Conservation (phyloP, 306 rosid genomes). For the Argentina anserina region DNA sequence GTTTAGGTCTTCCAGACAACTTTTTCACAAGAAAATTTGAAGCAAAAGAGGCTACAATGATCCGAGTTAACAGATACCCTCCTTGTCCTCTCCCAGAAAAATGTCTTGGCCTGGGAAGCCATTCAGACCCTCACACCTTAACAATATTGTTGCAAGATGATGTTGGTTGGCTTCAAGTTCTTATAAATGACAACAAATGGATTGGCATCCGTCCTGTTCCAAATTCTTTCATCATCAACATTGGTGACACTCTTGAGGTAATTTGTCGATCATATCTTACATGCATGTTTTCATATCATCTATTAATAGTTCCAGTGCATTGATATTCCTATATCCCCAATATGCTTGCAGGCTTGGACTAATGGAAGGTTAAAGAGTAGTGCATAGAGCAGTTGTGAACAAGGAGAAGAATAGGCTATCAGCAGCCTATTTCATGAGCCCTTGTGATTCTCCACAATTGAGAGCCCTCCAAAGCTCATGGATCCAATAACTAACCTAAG, state of each 20-base stretch:
- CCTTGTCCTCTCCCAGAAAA: constrained; percentile 21
- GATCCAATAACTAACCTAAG: constrained; percentile 3
- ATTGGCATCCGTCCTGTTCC: constrained; percentile 14
- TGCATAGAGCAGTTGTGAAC: constrained; percentile 20
- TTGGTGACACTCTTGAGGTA: constrained; percentile 13
- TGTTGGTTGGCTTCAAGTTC: constrained; percentile 13
- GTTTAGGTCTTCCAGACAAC: constrained; percentile 4
- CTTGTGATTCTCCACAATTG: not conserved
- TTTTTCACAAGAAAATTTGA: not conserved
- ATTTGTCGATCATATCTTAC: not conserved
- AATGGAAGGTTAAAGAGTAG: constrained; percentile 17
- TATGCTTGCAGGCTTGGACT: constrained; percentile 15
- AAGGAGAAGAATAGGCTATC: constrained; percentile 22
- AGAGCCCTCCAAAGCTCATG: constrained; percentile 2
- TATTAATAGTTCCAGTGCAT: too few relatives aligned
- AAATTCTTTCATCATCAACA: constrained; percentile 12
- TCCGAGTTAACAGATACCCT: constrained; percentile 15
- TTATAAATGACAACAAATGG: constrained; percentile 3
- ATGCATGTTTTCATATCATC: too few relatives aligned
- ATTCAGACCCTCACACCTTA: constrained; percentile 18
- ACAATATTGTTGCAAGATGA: constrained; percentile 15
- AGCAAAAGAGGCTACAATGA: constrained; percentile 9
- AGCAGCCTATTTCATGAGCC: constrained; percentile 22
- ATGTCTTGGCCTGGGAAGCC: constrained; percentile 20
- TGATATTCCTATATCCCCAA: not conserved